Base-by-base conservation (phyloP, 2,329 filamentous ascomycete genomes). In the Clonostachys byssicola region DNA sequence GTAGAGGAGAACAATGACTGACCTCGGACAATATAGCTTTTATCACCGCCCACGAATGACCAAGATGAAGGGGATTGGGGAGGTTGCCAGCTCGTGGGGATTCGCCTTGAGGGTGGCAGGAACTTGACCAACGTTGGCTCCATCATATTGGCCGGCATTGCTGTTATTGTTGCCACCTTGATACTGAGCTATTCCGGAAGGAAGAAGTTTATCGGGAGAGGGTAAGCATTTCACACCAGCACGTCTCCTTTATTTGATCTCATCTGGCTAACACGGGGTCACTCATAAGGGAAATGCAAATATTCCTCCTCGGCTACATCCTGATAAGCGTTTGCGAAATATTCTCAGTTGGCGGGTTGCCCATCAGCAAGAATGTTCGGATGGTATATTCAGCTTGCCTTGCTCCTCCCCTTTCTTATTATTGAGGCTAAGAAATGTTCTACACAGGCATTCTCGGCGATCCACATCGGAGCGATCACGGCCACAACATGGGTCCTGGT, bases 271-370 rank as follows among this genome's bases (percentile, higher is more conserved):
- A 30, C 23, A 30, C 23, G 23, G 9, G 9, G 9, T 30, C 8
- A 30, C 10, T 30, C 39, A 44, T 48, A 60, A 95, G 94, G 67
- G 94, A 99, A 69, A 97, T 99, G 81, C 94, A 99, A 76, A 60
- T 96, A 34, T 97, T 99, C 71, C 80, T 99, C 44, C 52, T 89
- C 40, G 86, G 88, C 44, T 99, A 90, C 65, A 86, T 95, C 48
- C 69, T 97, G 49, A 84, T 97, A 51, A 84, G 88, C 58, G 88
- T 99, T 59, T 96, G 92, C 70, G 94, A 97, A 66, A 96, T 99
- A 60, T 96, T 99, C 71, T 92, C 91, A 1, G 84, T 97, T 35
- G 94, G 94, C 56, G 88, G 86, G 33, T 92, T 99, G 59, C 91
- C 92, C 4, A 71, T 96, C 17, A 73, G 80, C 55, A 71, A 76